Conservation (phyloP, 768 basidiomycete genomes). For the Suillus brevipes region DNA sequence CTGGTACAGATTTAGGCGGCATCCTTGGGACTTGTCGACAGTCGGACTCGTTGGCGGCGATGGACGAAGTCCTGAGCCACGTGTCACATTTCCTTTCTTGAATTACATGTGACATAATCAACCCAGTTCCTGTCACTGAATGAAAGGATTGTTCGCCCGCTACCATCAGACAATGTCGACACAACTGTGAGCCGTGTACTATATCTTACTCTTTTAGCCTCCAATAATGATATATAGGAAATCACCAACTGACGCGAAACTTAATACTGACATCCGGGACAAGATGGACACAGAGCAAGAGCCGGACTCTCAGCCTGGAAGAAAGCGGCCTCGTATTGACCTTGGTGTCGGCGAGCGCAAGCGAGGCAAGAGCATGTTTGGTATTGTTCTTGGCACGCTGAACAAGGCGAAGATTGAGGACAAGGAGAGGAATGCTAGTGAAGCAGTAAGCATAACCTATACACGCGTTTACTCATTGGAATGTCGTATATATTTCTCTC, state of each 20-base stretch:
- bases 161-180: constrained; percentile 3
- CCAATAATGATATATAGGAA: constrained; percentile 4
- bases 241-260: constrained; percentile 11
- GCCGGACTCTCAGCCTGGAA: constrained; percentile 48
- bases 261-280: constrained; percentile 32
- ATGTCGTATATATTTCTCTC: constrained; percentile 12
- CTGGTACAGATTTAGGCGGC: constrained; percentile 19
- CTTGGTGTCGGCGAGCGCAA: constrained; percentile 68
- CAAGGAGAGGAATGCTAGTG: constrained; percentile 80
- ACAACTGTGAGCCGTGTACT: not conserved
- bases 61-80: not conserved
- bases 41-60: not conserved
- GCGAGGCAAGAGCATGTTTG: constrained; percentile 88
- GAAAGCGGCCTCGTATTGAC: constrained; percentile 76
- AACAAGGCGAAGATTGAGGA: constrained; percentile 89
- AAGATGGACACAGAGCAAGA: constrained; percentile 37
- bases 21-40: constrained; percentile 14
- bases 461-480: constrained; percentile 5
- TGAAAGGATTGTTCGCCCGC: not conserved
- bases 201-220: not conserved
- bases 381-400: constrained; percentile 77
- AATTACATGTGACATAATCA: constrained; percentile 3
- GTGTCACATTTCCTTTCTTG: constrained; percentile 5
- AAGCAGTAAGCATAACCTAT: constrained; percentile 55
- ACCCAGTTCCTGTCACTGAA: not conserved